Percentiles rank a stretch among this genome's conserved stretches.
phyloP scores from a whole-genome alignment of 139 green algal genomes.

The Gonium pectorale region DNA sequence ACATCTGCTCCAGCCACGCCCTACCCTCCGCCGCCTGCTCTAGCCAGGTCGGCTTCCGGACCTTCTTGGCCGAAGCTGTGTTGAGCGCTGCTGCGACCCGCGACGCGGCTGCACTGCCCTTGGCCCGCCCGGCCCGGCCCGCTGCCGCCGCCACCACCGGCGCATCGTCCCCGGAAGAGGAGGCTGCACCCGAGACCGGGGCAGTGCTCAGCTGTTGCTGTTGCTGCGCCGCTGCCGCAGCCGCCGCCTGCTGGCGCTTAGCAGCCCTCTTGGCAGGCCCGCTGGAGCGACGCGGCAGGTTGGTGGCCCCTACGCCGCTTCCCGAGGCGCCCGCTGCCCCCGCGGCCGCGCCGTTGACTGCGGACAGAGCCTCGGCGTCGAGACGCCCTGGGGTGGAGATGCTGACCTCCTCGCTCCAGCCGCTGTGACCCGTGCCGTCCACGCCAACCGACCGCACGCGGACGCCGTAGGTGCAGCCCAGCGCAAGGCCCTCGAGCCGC shows the following conservation, averaged over 20 bases:
- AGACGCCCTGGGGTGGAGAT: constrained; percentile 37
- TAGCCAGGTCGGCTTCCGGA: neutral
- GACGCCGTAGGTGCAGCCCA: constrained; percentile 54
- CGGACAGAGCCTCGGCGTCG: neutral
- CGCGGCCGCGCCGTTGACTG: neutral
- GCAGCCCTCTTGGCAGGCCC: neutral
- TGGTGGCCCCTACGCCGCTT: neutral
- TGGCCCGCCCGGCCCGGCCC: neutral
- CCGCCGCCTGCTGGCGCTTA: neutral
- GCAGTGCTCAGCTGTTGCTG: neutral
- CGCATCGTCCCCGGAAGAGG: neutral
- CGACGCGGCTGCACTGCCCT: neutral
- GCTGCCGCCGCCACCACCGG: neutral
- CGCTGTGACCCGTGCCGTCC: constrained; percentile 67
- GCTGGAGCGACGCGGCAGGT: neutral
- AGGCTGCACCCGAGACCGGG: neutral
- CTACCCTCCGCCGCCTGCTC: neutral
- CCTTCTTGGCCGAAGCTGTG: neutral
- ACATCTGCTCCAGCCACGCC: neutral
- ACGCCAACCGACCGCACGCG: constrained; percentile 68
- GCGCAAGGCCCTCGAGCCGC: constrained; percentile 41
- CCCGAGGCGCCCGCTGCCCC: neutral
- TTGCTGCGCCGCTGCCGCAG: neutral
- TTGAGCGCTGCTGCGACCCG: neutral
- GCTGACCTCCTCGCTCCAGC: constrained; percentile 61